Evolutionary conservation across 768 basidiomycete species (phyloP).

Genomic region (Lentinula sp.): DNA sequence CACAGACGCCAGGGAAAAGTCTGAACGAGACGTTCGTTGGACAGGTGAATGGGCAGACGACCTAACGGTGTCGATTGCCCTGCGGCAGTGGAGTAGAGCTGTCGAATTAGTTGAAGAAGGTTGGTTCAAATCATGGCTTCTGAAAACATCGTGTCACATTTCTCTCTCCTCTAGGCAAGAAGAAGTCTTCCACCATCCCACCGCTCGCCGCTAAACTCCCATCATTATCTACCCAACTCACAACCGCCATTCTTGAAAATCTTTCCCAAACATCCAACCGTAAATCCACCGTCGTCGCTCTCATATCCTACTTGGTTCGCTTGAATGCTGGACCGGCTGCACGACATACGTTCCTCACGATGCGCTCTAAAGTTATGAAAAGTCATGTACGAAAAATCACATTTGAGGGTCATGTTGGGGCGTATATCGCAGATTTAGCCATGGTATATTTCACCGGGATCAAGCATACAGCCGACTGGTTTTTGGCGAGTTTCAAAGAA

Average conservation of each 20-base stretch:
- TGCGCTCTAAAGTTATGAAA: constrained; percentile 69
- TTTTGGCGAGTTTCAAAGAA: constrained; percentile 90
- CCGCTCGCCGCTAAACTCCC: constrained; percentile 54
- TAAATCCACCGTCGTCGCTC: constrained; percentile 65
- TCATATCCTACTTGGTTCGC: constrained; percentile 69
- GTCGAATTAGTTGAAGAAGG: constrained; percentile 84
- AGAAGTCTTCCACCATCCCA: constrained; percentile 52
- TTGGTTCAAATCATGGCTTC: constrained; percentile 17
- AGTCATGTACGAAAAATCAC: constrained; percentile 79
- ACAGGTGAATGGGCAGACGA: constrained; percentile 90
- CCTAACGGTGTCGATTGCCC: constrained; percentile 83
- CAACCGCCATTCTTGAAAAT: constrained; percentile 62
- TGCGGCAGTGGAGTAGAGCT: constrained; percentile 85
- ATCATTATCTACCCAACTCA: constrained; percentile 60
- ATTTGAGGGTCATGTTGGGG: constrained; percentile 82
- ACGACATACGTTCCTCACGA: constrained; percentile 74
- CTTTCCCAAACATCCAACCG: constrained; percentile 73
- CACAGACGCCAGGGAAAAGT: constrained; percentile 60
- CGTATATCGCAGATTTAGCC: constrained; percentile 84
- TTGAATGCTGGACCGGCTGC: constrained; percentile 77
- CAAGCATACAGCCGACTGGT: constrained; percentile 98
- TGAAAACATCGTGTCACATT: neutral
- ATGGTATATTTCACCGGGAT: constrained; percentile 91
- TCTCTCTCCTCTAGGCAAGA: constrained; percentile 38
- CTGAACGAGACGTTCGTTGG: constrained; percentile 81